A percentile compares a stretch with the other conserved stretches of the same genome.
Conservation (phyloP, 179 eudicot genomes). For the Monotropa hypopitys region DNA sequence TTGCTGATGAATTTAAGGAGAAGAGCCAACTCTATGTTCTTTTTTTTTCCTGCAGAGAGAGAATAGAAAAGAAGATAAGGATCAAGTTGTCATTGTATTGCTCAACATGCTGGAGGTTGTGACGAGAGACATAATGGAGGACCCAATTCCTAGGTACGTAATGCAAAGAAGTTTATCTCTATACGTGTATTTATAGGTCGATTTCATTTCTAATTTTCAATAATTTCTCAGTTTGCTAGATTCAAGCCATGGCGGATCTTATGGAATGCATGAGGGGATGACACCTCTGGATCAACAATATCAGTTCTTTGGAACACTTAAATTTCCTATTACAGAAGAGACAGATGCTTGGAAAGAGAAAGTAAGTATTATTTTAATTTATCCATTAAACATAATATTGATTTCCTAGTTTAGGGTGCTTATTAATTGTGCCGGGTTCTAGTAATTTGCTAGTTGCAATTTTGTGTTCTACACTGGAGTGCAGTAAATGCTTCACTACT, state of each 20-base stretch:
- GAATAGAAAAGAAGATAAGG: slow-evolving; percentile 56
- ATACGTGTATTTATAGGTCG: not conserved
- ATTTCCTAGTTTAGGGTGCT: not conserved
- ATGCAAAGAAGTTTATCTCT: slow-evolving; percentile 2
- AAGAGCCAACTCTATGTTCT: not conserved
- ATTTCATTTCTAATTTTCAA: not conserved
- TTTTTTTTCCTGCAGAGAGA: slow-evolving; percentile 31
- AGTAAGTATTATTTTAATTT: slow-evolving; percentile 25
- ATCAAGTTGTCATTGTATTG: slow-evolving; percentile 58
- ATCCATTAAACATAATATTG: not conserved
- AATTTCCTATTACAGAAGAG: slow-evolving; percentile 55
- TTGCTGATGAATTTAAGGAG: not conserved
- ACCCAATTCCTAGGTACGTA: slow-evolving; percentile 33
- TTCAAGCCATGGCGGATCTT: slow-evolving; percentile 53
- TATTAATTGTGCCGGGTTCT: not conserved
- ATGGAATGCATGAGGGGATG: slow-evolving; percentile 42
- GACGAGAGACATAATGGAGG: slow-evolving; percentile 77
- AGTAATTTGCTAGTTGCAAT: not conserved
- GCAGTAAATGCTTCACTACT: not conserved
- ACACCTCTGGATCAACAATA: slow-evolving; percentile 46
- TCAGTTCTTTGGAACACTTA: slow-evolving; percentile 57
- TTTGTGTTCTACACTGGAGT: not conserved
- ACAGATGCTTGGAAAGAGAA: slow-evolving; percentile 94
- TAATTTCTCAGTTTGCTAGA: slow-evolving; percentile 37
- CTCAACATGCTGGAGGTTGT: slow-evolving; percentile 87